Percentiles rank a stretch among this genome's conserved stretches.
These are phyloP conservation scores for Fusarium transvaalense DNA, from an alignment of 2,329 filamentous ascomycete species.

Conservation along the genomic window DNA sequence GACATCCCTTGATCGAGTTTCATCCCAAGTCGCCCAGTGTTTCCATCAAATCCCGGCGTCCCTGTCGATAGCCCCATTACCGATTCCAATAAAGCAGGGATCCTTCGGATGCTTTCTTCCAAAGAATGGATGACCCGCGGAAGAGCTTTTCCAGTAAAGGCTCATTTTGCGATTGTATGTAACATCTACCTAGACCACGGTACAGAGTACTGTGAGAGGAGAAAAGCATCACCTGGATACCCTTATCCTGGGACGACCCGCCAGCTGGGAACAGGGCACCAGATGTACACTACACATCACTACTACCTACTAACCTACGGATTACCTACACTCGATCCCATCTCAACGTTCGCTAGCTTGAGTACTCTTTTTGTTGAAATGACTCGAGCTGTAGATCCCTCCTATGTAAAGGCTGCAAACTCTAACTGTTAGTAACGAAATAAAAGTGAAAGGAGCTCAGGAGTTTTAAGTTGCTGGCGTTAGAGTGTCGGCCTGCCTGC, in stretches of 20 bases:
- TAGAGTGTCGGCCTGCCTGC: background rate
- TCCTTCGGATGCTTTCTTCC: conserved; percentile 35
- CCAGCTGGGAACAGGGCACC: conserved; percentile 22
- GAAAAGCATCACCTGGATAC: background rate
- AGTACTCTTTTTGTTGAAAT: conserved; percentile 10
- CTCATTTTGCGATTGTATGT: conserved; percentile 15
- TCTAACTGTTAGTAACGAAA: background rate
- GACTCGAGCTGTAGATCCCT: conserved; percentile 26
- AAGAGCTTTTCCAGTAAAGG: conserved; percentile 34
- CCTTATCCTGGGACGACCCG: conserved; percentile 16
- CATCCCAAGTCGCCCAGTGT: conserved; percentile 37
- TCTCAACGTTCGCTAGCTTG: conserved; percentile 38
- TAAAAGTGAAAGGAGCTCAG: background rate
- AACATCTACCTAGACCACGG: background rate
- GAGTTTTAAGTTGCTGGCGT: conserved; percentile 10
- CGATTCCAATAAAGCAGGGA: conserved; percentile 19
- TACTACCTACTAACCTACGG: too few relatives aligned
- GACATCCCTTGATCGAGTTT: conserved; percentile 25
- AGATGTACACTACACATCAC: background rate
- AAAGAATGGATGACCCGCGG: conserved; percentile 21
- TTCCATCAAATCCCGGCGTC: conserved; percentile 19
- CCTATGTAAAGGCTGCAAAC: background rate
- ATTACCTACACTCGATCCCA: background rate
- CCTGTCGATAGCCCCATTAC: conserved; percentile 9
- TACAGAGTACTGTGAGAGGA: background rate